Conservation (phyloP, 331 rosid genomes). For the Dryas integrifolia region DNA sequence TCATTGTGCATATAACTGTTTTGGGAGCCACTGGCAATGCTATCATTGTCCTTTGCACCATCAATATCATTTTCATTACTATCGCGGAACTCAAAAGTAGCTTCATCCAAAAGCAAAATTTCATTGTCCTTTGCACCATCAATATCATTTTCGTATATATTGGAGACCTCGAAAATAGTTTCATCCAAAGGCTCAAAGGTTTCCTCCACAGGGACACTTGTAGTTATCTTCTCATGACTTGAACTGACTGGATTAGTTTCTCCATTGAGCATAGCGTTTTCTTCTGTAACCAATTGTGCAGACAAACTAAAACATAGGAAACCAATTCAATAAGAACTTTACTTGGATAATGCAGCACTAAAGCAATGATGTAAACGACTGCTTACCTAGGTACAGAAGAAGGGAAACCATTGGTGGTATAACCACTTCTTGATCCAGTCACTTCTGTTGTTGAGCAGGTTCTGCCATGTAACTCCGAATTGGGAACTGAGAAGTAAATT, state of each 20-base stretch:
- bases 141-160: conserved; percentile 22
- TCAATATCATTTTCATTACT: conserved; percentile 22
- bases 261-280: conserved; percentile 23
- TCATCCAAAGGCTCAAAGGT: conserved; percentile 43
- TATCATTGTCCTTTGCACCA: conserved; percentile 28
- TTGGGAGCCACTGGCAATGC: conserved; percentile 44
- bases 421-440: conserved; percentile 33
- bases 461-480: conserved; percentile 36
- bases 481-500: conserved; percentile 27
- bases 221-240: conserved; percentile 34
- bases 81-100: conserved; percentile 48
- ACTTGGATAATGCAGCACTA: not conserved
- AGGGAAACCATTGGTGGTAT: conserved; percentile 49
- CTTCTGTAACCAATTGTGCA: conserved; percentile 40
- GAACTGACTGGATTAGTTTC: conserved; percentile 30
- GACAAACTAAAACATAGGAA: conserved; percentile 47
- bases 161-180: conserved; percentile 45
- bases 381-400: conserved; percentile 44
- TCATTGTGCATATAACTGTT: conserved; percentile 48
- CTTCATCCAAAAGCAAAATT: conserved; percentile 25
- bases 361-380: conserved; percentile 8
- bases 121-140: conserved; percentile 30
- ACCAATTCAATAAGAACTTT: not conserved
- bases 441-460: conserved; percentile 37
- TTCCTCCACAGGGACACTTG: conserved; percentile 33